These are phyloP conservation scores for Cokeromyces recurvatus DNA, from an alignment of 371 early-diverging fungal species.

Conservation along the genomic window DNA sequence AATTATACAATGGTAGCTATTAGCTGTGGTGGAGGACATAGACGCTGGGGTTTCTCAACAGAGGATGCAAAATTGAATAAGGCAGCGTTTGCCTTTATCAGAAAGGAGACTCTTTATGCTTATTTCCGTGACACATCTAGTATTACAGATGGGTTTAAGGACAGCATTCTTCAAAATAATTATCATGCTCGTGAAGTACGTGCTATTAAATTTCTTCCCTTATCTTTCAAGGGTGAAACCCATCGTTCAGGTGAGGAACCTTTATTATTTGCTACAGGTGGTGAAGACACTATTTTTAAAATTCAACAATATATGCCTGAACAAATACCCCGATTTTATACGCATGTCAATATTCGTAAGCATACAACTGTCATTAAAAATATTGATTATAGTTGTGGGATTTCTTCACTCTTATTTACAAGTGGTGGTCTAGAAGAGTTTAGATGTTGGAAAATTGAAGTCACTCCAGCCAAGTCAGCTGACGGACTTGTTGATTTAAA, in stretches of 20 bases:
- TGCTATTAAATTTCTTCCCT: constrained; percentile 28
- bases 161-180: constrained; percentile 47
- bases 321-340: constrained; percentile 16
- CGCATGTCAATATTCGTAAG: constrained; percentile 38
- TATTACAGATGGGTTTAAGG: constrained; percentile 39
- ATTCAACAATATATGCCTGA: constrained; percentile 42
- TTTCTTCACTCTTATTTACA: constrained; percentile 41
- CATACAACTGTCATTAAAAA: constrained; percentile 51
- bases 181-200: constrained; percentile 61
- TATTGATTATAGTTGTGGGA: constrained; percentile 29
- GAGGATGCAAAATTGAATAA: constrained; percentile 44
- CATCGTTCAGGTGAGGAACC: too few species aligned
- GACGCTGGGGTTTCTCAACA: constrained; percentile 52
- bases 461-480: constrained; percentile 1
- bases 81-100: constrained; percentile 49
- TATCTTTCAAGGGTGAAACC: background rate
- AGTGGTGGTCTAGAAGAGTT: constrained; percentile 53
- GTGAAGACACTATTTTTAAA: constrained; percentile 47
- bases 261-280: constrained; percentile 45
- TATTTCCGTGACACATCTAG: constrained; percentile 43
- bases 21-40: constrained; percentile 58
- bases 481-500: constrained; percentile 16
- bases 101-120: constrained; percentile 45
- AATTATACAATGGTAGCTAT: constrained; percentile 58
- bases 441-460: constrained; percentile 50